Conservation (phyloP, 2,329 filamentous ascomycete species). For the Triangularia setosa region DNA sequence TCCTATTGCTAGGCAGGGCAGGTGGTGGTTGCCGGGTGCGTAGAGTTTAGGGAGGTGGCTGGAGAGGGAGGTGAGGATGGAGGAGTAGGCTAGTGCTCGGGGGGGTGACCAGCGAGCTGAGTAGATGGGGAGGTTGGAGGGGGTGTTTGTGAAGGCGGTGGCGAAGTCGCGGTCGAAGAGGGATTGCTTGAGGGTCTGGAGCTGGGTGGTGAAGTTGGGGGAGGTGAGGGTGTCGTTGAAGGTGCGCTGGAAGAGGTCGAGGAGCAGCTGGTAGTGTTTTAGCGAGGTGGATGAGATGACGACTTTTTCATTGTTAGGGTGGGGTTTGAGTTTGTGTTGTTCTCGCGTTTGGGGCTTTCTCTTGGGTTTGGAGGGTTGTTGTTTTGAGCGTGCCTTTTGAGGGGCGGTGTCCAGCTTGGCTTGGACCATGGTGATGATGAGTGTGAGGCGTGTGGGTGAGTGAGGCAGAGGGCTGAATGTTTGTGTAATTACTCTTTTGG, state of each 20-base stretch:
- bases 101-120: conserved; percentile 88
- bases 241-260: conserved; percentile 68
- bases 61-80: conserved; percentile 43
- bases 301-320: conserved; percentile 6
- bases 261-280: conserved; percentile 37
- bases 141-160: conserved; percentile 64
- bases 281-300: background rate
- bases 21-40: conserved; percentile 7
- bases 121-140: conserved; percentile 74
- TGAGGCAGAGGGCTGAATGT: background rate
- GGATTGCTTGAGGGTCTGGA: conserved; percentile 82
- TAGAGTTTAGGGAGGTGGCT: conserved; percentile 30
- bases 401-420: background rate
- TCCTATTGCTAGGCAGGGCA: conserved; percentile 48
- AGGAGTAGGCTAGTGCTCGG: conserved; percentile 75
- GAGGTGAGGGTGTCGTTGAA: conserved; percentile 52
- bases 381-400: background rate
- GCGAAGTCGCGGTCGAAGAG: conserved; percentile 83
- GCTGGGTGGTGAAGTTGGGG: conserved; percentile 46
- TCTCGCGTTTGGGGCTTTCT: background rate
- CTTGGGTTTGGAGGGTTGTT: background rate
- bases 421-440: background rate
- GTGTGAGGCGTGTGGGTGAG: background rate
- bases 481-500: background rate
- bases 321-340: background rate